Evolutionary conservation across 2,329 filamentous ascomycete species (phyloP), one percentile per base, ranked within the genome.

Genomic region (Botrytis tulipae): DNA sequence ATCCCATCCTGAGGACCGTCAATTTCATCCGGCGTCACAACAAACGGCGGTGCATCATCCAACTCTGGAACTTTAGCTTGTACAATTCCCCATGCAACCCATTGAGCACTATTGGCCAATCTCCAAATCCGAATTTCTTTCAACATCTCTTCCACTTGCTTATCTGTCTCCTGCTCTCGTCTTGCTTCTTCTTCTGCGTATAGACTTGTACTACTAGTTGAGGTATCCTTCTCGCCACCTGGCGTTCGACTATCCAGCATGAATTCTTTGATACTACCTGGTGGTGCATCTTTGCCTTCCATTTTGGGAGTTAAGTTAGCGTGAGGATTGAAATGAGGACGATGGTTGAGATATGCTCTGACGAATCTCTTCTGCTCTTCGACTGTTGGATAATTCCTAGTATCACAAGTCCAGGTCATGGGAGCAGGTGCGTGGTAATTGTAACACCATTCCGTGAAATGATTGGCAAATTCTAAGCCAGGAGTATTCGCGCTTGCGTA

Each of bases 401-500:
- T 88, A 79, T 91, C 90, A 85, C 93, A 95, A 40, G 86, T 88
- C 84, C 89, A 90, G 0, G 93, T 85, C 46, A 83, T 84, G 42
- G 83, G 84, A 48, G 85, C 84, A 4, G 89, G 83, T 80, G 96
- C 91, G 81, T 98, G 95, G 83, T 99, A 99, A 83, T 99, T 95
- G 86, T 98, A 98, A 78, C 93, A 93, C 96, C 96, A 99, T 83
- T 99, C 96, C 1, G 93, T 93, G 83, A 99, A 99, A 83, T 99
- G 96, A 82, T 99, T 99, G 73, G 94, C 96, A 81, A 99, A 98
- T 82, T 99, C 96, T 25, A 94, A 86, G 1, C 94, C 96, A 0
- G 90, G 90, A 0, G 91, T 87, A 81, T 98, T 99, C 73, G 95
- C 94, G 3, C 91, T 95, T 1, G 96, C 93, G 81, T 99, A 99